A percentile compares a stretch with the other conserved stretches of the same genome.
phyloP scores from a whole-genome alignment of 208 protist species.

The Leishmania martiniquensis region DNA sequence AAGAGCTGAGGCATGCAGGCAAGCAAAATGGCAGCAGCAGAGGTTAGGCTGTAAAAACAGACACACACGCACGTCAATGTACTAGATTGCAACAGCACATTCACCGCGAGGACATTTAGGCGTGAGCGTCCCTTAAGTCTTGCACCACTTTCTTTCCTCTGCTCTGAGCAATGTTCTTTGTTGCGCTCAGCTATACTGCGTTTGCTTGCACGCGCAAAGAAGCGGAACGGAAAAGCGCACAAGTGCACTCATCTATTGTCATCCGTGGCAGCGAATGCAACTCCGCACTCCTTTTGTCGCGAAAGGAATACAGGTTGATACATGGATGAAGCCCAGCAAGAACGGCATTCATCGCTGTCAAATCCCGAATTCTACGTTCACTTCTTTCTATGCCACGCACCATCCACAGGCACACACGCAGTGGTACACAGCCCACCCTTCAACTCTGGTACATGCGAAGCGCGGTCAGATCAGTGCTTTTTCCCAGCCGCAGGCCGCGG shows the following conservation, averaged over 20 bases:
- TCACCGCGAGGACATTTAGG: not conserved
- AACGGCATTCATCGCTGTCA: not conserved
- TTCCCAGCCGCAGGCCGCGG: not conserved
- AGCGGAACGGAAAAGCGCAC: not conserved
- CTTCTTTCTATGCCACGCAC: not conserved
- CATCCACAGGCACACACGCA: not conserved
- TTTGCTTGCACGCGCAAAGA: not conserved
- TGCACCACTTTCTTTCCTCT: not conserved
- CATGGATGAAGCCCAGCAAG: not conserved
- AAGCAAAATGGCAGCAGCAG: not conserved
- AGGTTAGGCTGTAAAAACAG: not conserved
- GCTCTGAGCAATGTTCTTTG: not conserved
- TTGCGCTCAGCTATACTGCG: not conserved
- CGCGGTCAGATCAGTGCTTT: too few species aligned
- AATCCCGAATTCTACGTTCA: not conserved
- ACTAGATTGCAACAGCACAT: not conserved
- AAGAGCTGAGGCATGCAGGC: not conserved
- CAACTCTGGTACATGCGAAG: not conserved
- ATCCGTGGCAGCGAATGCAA: not conserved
- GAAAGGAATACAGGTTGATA: not conserved
- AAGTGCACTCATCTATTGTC: not conserved
- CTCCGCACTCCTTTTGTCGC: not conserved
- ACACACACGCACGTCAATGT: not conserved
- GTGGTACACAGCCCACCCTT: not conserved
- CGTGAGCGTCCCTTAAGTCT: not conserved